Evolutionary conservation across 108 stramenopile genomes (phyloP).

Genomic region (Schizochytrium sp.): DNA sequence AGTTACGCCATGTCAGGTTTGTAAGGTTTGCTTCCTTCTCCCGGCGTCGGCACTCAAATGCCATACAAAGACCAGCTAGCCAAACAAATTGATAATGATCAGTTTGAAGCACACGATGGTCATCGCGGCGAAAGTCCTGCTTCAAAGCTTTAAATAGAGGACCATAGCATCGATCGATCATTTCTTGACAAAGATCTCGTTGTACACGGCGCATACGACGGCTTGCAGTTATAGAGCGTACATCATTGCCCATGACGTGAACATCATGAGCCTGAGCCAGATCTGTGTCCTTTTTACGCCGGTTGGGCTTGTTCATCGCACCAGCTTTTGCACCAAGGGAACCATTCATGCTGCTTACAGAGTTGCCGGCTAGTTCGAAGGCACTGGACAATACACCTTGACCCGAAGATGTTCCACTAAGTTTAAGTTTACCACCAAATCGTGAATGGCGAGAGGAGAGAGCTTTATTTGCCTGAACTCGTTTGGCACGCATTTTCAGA

Average conservation of each 20-base stretch:
- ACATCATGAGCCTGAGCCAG: neutral
- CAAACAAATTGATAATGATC: constrained; percentile 37
- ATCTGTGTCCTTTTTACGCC: constrained; percentile 7
- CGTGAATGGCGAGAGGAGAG: constrained; percentile 37
- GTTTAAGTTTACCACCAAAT: constrained; percentile 33
- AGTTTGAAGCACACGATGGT: constrained; percentile 5
- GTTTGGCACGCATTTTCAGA: constrained; percentile 42
- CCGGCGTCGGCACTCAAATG: constrained; percentile 45
- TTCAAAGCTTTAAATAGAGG: constrained; percentile 43
- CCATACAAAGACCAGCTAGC: constrained; percentile 22
- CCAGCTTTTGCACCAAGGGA: neutral
- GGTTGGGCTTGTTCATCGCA: neutral
- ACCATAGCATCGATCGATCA: constrained; percentile 38
- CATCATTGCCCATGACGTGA: constrained; percentile 31
- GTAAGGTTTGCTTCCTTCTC: neutral
- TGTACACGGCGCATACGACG: constrained; percentile 25
- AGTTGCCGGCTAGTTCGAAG: constrained; percentile 4
- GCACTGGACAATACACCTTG: neutral
- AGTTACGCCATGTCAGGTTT: neutral
- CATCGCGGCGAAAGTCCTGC: constrained; percentile 44
- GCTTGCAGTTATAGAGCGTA: neutral
- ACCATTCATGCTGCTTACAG: neutral
- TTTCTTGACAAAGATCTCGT: neutral
- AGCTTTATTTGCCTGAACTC: neutral
- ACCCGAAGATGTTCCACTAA: neutral